Conservation (phyloP, 2,329 filamentous ascomycete species). For the Paecilomyces variotii region DNA sequence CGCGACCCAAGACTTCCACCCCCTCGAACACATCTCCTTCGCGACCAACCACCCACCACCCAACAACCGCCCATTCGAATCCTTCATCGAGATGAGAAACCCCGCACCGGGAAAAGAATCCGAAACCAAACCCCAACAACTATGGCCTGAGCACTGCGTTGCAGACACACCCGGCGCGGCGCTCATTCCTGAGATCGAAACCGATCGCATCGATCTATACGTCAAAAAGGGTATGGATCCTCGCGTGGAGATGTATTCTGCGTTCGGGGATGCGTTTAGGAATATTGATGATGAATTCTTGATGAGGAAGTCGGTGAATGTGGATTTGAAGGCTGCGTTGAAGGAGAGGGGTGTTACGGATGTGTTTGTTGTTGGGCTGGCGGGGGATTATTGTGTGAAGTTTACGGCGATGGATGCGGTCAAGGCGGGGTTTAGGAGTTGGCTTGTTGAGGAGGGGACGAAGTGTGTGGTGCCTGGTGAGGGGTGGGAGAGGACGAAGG, state of each 20-base stretch:
- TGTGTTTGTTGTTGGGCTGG: slow-evolving; percentile 79
- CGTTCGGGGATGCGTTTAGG: slow-evolving; percentile 73
- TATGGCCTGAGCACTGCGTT: slow-evolving; percentile 92
- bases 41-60: slow-evolving; percentile 63
- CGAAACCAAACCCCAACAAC: slow-evolving; percentile 56
- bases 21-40: slow-evolving; percentile 76
- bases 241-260: slow-evolving; percentile 86
- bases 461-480: slow-evolving; percentile 57
- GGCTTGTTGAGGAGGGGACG: slow-evolving; percentile 70
- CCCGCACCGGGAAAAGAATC: slow-evolving; percentile 42
- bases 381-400: slow-evolving; percentile 83
- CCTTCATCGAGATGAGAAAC: slow-evolving; percentile 51
- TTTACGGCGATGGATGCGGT: slow-evolving; percentile 70
- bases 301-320: slow-evolving; percentile 34
- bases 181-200: slow-evolving; percentile 64
- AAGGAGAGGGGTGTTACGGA: slow-evolving; percentile 56
- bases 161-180: slow-evolving; percentile 63
- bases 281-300: slow-evolving; percentile 30
- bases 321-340: slow-evolving; percentile 55
- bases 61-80: slow-evolving; percentile 60
- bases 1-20: slow-evolving; percentile 92
- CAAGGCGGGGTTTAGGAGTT: slow-evolving; percentile 67
- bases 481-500: slow-evolving; percentile 49
- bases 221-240: slow-evolving; percentile 71
- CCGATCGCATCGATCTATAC: slow-evolving; percentile 51